Conservation (phyloP, 2,329 filamentous ascomycete species). For the Ilyonectria mors-panacis region DNA sequence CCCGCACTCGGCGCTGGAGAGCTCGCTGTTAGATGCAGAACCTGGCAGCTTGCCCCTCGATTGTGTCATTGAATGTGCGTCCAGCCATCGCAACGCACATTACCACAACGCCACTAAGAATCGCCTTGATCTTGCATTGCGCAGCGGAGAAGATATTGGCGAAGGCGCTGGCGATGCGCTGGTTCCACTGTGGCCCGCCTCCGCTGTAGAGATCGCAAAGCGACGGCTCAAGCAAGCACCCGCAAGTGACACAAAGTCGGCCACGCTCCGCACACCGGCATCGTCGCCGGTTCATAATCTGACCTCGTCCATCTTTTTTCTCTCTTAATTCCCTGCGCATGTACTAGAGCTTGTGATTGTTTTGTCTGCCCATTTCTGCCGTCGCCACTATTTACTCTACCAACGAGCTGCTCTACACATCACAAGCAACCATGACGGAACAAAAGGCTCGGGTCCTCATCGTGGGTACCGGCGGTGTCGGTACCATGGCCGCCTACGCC, state of each 20-base stretch:
- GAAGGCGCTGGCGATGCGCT: background rate
- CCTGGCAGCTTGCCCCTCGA: background rate
- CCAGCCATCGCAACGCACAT: no score
- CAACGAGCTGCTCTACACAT: background rate
- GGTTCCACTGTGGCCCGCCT: background rate
- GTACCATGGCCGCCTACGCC: constrained; percentile 69
- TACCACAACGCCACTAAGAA: no score
- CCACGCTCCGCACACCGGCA: no score
- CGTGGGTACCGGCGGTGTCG: constrained; percentile 69
- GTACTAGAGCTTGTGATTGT: background rate
- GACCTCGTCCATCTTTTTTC: background rate
- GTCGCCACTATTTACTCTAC: background rate
- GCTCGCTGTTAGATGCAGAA: constrained; percentile 1
- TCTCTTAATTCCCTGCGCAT: background rate
- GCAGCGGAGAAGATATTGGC: background rate
- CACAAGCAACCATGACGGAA: constrained; percentile 12
- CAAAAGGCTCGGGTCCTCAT: constrained; percentile 62
- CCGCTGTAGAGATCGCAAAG: background rate
- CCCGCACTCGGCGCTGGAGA: constrained; percentile 3
- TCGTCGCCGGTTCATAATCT: background rate
- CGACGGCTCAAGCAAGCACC: background rate
- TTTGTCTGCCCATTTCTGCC: background rate
- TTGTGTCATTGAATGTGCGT: background rate
- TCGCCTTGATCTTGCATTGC: no score
- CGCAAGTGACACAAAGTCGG: no score